Evolutionary conservation across 176 grass and related monocot genomes (phyloP).

Genomic region (Oryza australiensis): DNA sequence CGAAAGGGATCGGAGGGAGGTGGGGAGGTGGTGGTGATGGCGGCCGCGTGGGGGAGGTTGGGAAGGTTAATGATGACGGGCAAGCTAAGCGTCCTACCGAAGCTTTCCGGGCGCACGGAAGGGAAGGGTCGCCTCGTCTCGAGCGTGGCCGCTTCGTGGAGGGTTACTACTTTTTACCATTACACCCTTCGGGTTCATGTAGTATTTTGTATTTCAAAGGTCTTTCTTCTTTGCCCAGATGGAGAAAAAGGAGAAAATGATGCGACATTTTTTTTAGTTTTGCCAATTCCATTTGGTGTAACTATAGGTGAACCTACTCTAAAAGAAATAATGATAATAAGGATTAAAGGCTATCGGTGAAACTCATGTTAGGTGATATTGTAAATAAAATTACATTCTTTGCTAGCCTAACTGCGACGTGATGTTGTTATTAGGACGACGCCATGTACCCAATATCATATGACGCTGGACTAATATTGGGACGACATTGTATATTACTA

Average conservation of each 20-base stretch:
- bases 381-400: background rate
- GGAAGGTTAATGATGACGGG: conserved; percentile 40
- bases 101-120: conserved; percentile 24
- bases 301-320: background rate
- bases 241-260: background rate
- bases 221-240: background rate
- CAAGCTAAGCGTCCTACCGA: conserved; percentile 11
- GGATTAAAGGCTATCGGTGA: background rate
- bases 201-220: background rate
- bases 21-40: conserved; percentile 1
- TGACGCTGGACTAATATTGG: background rate
- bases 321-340: background rate
- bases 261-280: background rate
- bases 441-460: background rate
- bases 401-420: background rate
- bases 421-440: background rate
- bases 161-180: background rate
- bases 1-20: conserved; percentile 10
- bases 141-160: background rate
- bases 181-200: background rate
- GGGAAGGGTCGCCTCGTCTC: background rate
- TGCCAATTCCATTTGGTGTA: background rate
- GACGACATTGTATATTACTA: background rate
- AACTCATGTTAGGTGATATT: background rate
- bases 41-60: conserved; percentile 8